Percentiles rank a stretch among this genome's conserved stretches.
Conservation (phyloP, 306 rosid genomes). For the Quercus engelmannii region DNA sequence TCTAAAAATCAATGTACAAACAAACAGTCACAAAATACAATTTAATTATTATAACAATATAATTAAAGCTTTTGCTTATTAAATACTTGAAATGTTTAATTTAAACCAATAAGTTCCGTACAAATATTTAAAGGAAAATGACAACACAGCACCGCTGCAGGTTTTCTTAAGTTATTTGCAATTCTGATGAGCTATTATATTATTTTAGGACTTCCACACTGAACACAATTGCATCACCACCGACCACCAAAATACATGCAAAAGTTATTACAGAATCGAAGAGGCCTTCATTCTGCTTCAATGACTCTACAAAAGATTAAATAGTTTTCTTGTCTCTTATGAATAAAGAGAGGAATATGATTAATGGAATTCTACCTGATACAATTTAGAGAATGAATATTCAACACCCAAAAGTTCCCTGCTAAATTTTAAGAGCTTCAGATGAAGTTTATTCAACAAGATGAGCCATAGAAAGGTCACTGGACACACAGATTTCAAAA, state of each 20-base stretch:
- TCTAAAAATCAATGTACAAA: background rate
- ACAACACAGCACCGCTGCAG: background rate
- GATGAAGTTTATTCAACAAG: background rate
- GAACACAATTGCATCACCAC: background rate
- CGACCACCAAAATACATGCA: too few relatives aligned
- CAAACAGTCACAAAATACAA: background rate
- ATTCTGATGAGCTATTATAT: background rate
- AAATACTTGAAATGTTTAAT: too few relatives aligned
- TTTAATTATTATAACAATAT: background rate
- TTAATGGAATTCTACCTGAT: background rate
- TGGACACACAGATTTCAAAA: background rate
- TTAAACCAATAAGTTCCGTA: too few relatives aligned
- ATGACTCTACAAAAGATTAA: background rate
- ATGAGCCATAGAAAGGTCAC: background rate
- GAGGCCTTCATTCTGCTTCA: background rate
- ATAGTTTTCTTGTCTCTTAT: background rate
- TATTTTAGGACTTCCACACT: background rate
- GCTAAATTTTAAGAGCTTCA: background rate
- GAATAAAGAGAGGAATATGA: background rate
- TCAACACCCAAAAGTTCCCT: background rate
- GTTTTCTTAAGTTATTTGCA: background rate
- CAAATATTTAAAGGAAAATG: background rate
- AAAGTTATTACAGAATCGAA: background rate
- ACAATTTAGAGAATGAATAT: background rate
- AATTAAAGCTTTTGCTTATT: background rate